Conservation (phyloP, 805 yeast species). For the Starmerella powellii region DNA sequence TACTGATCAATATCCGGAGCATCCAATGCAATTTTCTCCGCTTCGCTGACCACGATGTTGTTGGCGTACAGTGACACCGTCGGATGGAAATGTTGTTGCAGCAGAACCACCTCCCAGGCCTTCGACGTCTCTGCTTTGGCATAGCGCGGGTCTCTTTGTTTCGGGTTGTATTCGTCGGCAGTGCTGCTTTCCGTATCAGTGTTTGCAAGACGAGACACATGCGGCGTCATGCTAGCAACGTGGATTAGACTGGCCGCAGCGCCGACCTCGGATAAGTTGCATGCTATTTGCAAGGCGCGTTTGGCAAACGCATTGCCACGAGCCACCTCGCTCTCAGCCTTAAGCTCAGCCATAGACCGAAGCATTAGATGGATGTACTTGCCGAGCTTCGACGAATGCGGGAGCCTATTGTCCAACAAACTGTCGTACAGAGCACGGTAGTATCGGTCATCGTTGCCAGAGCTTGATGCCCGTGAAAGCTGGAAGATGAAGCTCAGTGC, state of each 20-base stretch:
- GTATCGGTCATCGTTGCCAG: slow-evolving; percentile 39
- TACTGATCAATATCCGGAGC: slow-evolving; percentile 88
- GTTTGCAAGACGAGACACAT: slow-evolving; percentile 62
- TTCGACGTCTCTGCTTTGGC: slow-evolving; percentile 77
- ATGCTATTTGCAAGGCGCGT: slow-evolving; percentile 73
- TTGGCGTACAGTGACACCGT: slow-evolving; percentile 73
- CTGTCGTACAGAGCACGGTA: slow-evolving; percentile 85
- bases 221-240: slow-evolving; percentile 38
- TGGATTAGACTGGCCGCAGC: slow-evolving; percentile 32
- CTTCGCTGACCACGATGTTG: slow-evolving; percentile 37
- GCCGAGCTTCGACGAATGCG: slow-evolving; percentile 83
- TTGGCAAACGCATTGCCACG: slow-evolving; percentile 84
- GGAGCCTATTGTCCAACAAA: slow-evolving; percentile 69
- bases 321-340: slow-evolving; percentile 42
- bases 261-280: slow-evolving; percentile 80
- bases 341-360: slow-evolving; percentile 52
- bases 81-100: slow-evolving; percentile 80
- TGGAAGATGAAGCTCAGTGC: slow-evolving; percentile 78
- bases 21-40: slow-evolving; percentile 31
- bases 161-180: slow-evolving; percentile 51
- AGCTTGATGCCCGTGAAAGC: slow-evolving; percentile 42
- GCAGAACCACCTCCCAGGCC: slow-evolving; percentile 73
- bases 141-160: slow-evolving; percentile 81
- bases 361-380: slow-evolving; percentile 76
- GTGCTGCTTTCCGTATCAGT: slow-evolving; percentile 22